phyloP scores from a whole-genome alignment of 306 rosid genomes.

The Cucurbita maxima region DNA sequence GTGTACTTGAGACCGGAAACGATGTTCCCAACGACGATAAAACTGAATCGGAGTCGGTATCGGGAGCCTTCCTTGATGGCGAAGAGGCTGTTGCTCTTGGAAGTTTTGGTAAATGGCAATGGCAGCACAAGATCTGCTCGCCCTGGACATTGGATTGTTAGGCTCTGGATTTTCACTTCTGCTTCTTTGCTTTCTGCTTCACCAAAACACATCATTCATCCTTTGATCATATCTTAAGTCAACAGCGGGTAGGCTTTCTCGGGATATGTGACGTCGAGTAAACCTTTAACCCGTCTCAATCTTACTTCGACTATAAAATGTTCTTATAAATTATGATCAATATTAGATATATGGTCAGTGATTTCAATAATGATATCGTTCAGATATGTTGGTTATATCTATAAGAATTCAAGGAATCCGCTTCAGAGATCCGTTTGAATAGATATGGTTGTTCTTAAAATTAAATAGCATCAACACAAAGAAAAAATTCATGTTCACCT shows the following conservation, averaged over 20 bases:
- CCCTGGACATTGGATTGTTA: constrained; percentile 47
- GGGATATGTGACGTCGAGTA: background rate
- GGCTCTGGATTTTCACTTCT: constrained; percentile 64
- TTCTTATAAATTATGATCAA: background rate
- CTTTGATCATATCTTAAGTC: background rate
- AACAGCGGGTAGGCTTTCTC: background rate
- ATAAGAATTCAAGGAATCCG: too few species aligned
- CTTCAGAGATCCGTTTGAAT: too few species aligned
- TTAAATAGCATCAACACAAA: background rate
- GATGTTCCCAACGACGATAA: constrained; percentile 50
- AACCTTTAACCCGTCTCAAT: background rate
- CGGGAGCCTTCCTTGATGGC: constrained; percentile 55
- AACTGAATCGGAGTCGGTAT: constrained; percentile 41
- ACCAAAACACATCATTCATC: background rate
- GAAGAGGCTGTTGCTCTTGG: constrained; percentile 48
- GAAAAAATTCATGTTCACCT: constrained; percentile 23
- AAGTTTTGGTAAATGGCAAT: constrained; percentile 34
- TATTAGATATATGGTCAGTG: background rate
- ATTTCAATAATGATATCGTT: too few species aligned
- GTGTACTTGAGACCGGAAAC: constrained; percentile 79
- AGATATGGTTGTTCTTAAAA: too few species aligned
- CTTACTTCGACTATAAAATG: background rate
- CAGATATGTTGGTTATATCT: too few species aligned
- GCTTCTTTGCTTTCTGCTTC: constrained; percentile 62
- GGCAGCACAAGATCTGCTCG: constrained; percentile 45